Base-by-base conservation (phyloP, 2,329 filamentous ascomycete species). In the Alternaria sp. region DNA sequence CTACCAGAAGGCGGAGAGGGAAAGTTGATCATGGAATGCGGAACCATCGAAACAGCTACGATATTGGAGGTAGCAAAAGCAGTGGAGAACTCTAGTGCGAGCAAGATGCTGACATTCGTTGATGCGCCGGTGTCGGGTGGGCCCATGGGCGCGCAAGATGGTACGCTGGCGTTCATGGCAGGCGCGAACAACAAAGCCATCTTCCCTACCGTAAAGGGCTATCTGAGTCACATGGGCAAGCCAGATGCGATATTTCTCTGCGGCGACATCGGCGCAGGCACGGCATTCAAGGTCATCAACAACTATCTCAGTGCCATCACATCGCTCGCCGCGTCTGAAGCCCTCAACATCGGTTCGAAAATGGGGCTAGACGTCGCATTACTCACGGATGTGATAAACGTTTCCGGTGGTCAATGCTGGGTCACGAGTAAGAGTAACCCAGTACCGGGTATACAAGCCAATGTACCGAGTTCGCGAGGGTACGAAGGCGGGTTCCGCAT, bases 61-160 rank as follows among this genome's bases (percentile, higher is more conserved):
- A 97, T 94, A 0, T 88, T 89, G 30, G 86, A 89, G 69, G 90
- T 97, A 5, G 92, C 93, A n/a, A 86, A 88, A 65, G 85, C 87
- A 11, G 89, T 96, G 1, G 85, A 84, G 9, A 74, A 75, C 33
- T 65, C 67, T 5, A 60, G 68, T 3, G 71, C 75, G 4, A 86
- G 15, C 86, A 87, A 1, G 82, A 87, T 3, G 85, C 89, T 78
- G 89, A 92, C 64, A 83, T 97, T 97, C 72, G 89, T 97, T 59
- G 96, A 98, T 77, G 94, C 95, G 4, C 95, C 95, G 46, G 97
- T 98, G 88, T 97, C 94, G 0, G 95, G 95, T 49, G 95, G 95
- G 30, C 94, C 97, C 0, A 93, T 97, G 12, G 95, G 94, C 41
- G 95, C 95, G 11, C 85, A 89, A 4, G 93, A 93, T 6, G 95